Base-by-base conservation (phyloP, 192 early-diverging fungal genomes). In the Umbelopsis ramanniana region DNA sequence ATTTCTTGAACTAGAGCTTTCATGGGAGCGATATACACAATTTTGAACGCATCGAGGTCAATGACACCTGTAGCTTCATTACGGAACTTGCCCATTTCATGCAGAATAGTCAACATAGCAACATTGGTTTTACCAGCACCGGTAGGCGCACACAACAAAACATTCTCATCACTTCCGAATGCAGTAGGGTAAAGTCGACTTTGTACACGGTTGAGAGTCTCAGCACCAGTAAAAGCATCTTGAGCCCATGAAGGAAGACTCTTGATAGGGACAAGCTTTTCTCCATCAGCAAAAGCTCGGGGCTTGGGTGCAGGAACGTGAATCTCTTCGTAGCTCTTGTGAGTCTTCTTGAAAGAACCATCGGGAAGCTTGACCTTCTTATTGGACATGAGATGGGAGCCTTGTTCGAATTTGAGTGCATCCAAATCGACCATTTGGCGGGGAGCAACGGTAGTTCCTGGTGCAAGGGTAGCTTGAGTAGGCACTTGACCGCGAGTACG, bases 101-200 rank as follows among this genome's bases (percentile, higher is more conserved):
- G 86, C 8, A 99, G 78, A 6, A 99, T 93, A 0, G 96, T 93
- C 46, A 99, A 86, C 89, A 99, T 89, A 15, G 98, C 97, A 19
- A 97, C 91, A 76, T 99, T 96, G 3, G 98, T 98, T 87, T 99
- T 99, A 74, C 97, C 97, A 5, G 96, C 95, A 72, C 98, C 98
- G 0, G 98, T 99, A 0, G 98, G 98, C 0, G 98, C 98, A 75
- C 95, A 98, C 37, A 99, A 93, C 45, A 99, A 88, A 81, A 99
- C 96, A 70, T 99, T 99, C 80, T 97, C 97, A 79, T 96, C 97
- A n/a, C 93, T 91, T 33, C 92, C 88, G 77, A 93, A 99, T 0
- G 96, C 96, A 6, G 93, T 89, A 24, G 96, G 96, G 72, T 93
- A 96, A 6, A 99, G 94, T 69, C 97, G 93, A 22, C 94, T 95